Evolutionary conservation across 1,139 yeast species (phyloP), one percentile per base, ranked within the genome.

Genomic region (Groenewaldozyma sp.): DNA sequence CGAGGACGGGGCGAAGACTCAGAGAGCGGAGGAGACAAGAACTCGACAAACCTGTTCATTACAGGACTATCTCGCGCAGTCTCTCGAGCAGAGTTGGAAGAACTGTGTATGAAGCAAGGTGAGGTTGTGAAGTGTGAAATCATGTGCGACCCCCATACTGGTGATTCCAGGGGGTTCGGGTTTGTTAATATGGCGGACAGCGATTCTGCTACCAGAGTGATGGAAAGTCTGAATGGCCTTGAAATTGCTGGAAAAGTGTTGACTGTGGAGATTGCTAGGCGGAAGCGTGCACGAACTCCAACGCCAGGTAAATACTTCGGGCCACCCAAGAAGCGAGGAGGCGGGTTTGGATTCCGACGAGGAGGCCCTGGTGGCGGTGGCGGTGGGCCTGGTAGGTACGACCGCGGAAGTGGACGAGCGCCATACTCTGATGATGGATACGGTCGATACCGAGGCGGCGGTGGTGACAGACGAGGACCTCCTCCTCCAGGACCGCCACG

Each of bases 241-340:
- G 57, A 51, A 29, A 37, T 58, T 17, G 59, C 55, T 9, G 67
- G 67, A 21, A 50, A 58, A 35, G 46, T 54, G 14, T 48, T 62
- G 32, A 48, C 58, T 22, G 54, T 62, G 31, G 66, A 63, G 39
- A 53, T 53, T 44, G 67, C 67, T 29, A 58, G 58, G 42, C 58
- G 67, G 35, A 55, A 58, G 46, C 51, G 66, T 31, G 64, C 67
- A 29, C 55, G 65, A 33, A 59, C 66, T 14, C 67, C 67, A 19
- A 63, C 67, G 3, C 67, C 67, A n/a, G 67, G 67, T 32, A 59
- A 56, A 47, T 63, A 63, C 49, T 59, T 55, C 45, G 67, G 67
- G 3, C 64, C 67, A n/a, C 60, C 63, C 31, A 62, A 58, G 50
- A 49, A 52, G 20, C 50, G 54, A 36, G 31, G 11, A n/a, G n/a